Base-by-base conservation (phyloP, 2,329 filamentous ascomycete species). In the Aspergillus flavus region DNA sequence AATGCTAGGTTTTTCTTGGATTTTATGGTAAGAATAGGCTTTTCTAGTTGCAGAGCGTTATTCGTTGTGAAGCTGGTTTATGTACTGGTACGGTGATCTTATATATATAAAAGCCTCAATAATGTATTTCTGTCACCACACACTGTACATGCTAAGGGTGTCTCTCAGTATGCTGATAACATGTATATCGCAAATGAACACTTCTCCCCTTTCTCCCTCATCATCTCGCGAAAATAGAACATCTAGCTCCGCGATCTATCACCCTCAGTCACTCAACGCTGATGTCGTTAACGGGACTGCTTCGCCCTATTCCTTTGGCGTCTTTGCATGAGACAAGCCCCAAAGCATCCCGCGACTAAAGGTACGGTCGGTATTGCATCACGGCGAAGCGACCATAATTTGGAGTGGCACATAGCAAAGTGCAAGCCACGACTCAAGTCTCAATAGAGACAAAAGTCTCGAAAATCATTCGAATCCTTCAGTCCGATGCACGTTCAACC, bases 381-480 rank as follows among this genome's bases (percentile, higher is more conserved):
- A 4, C 12, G 10, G 21, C 43, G 43, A 6, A 21, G 43, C 21
- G 12, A 48, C 45, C 45, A 28, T 1, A 26, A 28, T 1, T 10
- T 7, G 45, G 21, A 16, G 23, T 3, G 6, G 45, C 45, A 9
- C 6, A 28, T 12, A 6, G 45, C 12, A 28, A 28, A 53, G 50
- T 53, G 50, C 50, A 53, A 32, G 30, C 10, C 50, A 21, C 28
- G 19, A 19, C n/a, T 14, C 28, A 21, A 12, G 9, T 52, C 28
- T 12, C 54, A 48, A 36, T 19, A 14, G 21, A 45, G 16, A 14
- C 26, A 57, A 45, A n/a, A 45, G 16, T n/a, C 32, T 14, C n/a
- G 5, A 30, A 41, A 1, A 41, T 28, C 26, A 28, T 26, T 23
- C 52, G 19, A n/a, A 30, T 16, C 26, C 73, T 10, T 79, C 81